A percentile compares a stretch with the other conserved stretches of the same genome.
Evolutionary conservation across 2,329 filamentous ascomycete species (phyloP).

Genomic region (Fusarium beomiforme): DNA sequence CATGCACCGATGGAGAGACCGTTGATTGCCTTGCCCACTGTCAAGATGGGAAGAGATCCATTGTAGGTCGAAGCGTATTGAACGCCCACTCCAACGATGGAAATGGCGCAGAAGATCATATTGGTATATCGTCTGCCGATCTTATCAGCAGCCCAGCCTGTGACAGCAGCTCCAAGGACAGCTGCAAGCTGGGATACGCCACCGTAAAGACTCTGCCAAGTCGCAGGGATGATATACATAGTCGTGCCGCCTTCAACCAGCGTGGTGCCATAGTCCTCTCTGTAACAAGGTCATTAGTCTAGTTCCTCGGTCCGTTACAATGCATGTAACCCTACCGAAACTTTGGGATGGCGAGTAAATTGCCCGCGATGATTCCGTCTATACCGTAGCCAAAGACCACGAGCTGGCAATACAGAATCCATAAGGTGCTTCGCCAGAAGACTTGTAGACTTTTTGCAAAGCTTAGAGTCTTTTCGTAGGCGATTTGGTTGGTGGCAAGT

Average conservation of each 20-base stretch:
- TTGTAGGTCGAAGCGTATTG: constrained; percentile 10
- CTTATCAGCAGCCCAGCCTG: not conserved
- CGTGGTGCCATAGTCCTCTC: constrained; percentile 2
- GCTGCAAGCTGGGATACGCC: not conserved
- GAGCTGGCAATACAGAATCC: constrained; percentile 9
- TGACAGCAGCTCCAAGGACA: not conserved
- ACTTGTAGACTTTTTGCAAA: not conserved
- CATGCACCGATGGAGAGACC: not conserved
- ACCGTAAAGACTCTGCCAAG: not conserved
- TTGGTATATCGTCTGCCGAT: constrained; percentile 9
- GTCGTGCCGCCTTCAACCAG: not conserved
- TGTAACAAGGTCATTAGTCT: not conserved
- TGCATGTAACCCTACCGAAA: constrained; percentile 19
- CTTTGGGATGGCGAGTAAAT: constrained; percentile 5
- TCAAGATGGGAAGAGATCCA: not conserved
- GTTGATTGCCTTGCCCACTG: constrained; percentile 46
- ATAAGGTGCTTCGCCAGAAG: constrained; percentile 12
- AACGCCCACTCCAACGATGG: constrained; percentile 50
- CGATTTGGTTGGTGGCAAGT: not conserved
- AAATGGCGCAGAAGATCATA: constrained; percentile 4
- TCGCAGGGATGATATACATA: not conserved
- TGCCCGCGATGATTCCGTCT: constrained; percentile 11
- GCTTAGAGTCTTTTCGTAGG: constrained; percentile 1
- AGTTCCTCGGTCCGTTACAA: no score
- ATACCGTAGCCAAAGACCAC: constrained; percentile 12